Evolutionary conservation across 768 basidiomycete genomes (phyloP).

Genomic region (Imleria badia): DNA sequence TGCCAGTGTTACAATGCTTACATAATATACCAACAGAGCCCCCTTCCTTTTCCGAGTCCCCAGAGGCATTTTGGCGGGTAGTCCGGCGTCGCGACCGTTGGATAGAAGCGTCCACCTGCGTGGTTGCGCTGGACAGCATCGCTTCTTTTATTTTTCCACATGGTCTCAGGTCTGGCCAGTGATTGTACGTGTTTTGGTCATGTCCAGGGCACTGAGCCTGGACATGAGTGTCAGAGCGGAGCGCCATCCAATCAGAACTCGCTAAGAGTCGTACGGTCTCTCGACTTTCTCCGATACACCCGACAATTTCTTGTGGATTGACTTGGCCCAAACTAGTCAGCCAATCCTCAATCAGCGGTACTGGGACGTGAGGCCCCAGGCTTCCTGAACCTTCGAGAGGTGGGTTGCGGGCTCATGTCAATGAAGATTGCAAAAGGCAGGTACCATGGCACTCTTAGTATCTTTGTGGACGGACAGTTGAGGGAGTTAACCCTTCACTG

Average conservation of each 20-base stretch:
- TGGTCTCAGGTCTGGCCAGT: not conserved
- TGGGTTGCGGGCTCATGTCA: not conserved
- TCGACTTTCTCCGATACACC: conserved; percentile 1
- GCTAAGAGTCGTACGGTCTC: not conserved
- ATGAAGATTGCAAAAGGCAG: not conserved
- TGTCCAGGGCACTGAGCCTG: not conserved
- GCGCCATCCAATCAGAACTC: conserved; percentile 12
- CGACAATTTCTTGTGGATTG: not conserved
- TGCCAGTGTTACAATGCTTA: too few species aligned
- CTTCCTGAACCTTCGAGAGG: not conserved
- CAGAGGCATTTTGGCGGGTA: conserved; percentile 1
- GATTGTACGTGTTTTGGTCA: not conserved
- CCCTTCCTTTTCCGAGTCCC: too few species aligned
- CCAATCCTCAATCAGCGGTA: not conserved
- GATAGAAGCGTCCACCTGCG: not conserved
- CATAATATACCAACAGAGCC: too few species aligned
- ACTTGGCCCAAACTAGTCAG: not conserved
- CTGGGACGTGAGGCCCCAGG: not conserved
- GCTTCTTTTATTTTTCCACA: not conserved
- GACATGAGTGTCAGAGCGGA: not conserved
- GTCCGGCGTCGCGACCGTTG: not conserved
- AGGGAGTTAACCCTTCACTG: not conserved
- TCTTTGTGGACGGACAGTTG: not conserved
- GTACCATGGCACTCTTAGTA: not conserved
- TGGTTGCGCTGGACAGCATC: conserved; percentile 5